Evolutionary conservation across 148 eudicot species (phyloP).

Genomic region (Bassia scoparia): DNA sequence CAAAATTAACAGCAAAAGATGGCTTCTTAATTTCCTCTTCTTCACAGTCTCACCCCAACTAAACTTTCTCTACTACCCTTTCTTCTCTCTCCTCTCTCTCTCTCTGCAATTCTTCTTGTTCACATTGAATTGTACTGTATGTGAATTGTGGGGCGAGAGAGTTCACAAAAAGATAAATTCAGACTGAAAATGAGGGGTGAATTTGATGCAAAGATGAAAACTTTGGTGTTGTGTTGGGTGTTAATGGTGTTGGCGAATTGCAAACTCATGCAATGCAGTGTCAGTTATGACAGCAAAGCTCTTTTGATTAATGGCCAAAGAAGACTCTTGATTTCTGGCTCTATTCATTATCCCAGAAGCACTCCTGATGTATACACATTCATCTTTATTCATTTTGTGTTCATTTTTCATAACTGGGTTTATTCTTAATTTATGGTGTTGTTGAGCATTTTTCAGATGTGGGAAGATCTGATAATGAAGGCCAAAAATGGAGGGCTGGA

Average conservation of each 20-base stretch:
- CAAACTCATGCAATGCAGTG: constrained; percentile 40
- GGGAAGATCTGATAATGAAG: constrained; percentile 90
- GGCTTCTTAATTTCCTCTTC: neutral
- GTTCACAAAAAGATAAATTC: neutral
- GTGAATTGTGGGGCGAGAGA: neutral
- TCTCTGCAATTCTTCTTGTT: neutral
- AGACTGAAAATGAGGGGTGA: constrained; percentile 1
- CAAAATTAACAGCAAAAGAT: neutral
- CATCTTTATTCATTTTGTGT: neutral
- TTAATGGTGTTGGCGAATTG: constrained; percentile 14
- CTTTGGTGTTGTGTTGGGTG: constrained; percentile 10
- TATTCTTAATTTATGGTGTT: neutral
- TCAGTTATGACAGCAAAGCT: constrained; percentile 60
- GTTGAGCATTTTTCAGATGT: constrained; percentile 45
- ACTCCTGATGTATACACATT: constrained; percentile 61
- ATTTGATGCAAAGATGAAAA: constrained; percentile 12
- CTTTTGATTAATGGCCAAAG: constrained; percentile 64
- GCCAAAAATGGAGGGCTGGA: constrained; percentile 84
- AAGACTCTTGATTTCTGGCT: constrained; percentile 76
- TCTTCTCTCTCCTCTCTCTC: constrained; percentile 2
- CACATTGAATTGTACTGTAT: no score
- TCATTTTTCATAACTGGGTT: neutral
- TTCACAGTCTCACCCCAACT: constrained; percentile 18
- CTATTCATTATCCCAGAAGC: constrained; percentile 89
- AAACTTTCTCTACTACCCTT: neutral